Evolutionary conservation across 495 filamentous ascomycete species (phyloP).

Genomic region (Hyaloscypha variabilis): DNA sequence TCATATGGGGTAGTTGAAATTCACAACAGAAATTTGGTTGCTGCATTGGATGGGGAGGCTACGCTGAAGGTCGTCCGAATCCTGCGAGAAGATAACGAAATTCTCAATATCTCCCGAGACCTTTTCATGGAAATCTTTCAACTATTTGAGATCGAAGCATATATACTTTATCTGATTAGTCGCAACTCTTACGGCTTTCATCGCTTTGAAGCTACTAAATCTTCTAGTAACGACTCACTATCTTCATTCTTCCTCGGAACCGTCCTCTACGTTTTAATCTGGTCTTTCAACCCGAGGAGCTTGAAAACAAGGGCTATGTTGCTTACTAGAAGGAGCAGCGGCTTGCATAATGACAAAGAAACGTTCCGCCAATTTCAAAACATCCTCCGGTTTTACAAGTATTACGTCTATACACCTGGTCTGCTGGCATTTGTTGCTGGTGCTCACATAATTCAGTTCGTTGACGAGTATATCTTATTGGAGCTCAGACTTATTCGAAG

Average conservation of each 20-base stretch:
- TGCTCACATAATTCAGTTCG: not conserved
- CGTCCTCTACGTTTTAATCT: not conserved
- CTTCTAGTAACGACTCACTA: not conserved
- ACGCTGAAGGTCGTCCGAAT: not conserved
- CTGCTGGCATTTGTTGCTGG: not conserved
- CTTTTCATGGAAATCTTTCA: not conserved
- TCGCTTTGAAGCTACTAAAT: not conserved
- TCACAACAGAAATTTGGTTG: no score
- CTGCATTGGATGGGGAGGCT: slow-evolving; percentile 2
- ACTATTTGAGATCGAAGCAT: not conserved
- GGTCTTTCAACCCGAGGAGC: not conserved
- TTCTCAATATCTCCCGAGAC: not conserved
- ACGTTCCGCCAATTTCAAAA: not conserved
- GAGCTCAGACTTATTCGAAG: not conserved
- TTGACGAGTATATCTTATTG: not conserved
- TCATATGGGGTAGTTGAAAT: no score
- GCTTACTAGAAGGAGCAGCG: not conserved
- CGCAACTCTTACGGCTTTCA: slow-evolving; percentile 1
- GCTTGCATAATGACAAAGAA: not conserved
- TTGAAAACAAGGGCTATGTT: not conserved
- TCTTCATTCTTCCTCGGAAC: not conserved
- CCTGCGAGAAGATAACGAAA: not conserved
- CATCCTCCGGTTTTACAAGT: not conserved
- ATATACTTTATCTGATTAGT: not conserved
- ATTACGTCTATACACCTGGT: not conserved